These are phyloP conservation scores for Cronartium ribicola DNA, from an alignment of 1,284 basidiomycete genomes.

Conservation along the genomic window DNA sequence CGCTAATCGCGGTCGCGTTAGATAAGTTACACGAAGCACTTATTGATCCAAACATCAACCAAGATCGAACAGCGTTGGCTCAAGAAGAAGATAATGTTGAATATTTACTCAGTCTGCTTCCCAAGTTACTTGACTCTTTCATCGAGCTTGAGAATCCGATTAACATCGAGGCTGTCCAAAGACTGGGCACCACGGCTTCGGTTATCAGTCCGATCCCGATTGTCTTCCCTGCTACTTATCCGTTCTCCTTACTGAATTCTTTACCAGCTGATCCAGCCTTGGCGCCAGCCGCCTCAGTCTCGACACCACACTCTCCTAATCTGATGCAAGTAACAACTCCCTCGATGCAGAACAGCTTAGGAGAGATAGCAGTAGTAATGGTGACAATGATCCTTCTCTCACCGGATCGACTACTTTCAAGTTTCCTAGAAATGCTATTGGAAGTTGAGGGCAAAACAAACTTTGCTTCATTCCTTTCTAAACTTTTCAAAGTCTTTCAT, in stretches of 20 bases:
- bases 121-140: slow-evolving; percentile 80
- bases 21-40: slow-evolving; percentile 81
- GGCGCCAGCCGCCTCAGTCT: slow-evolving; percentile 45
- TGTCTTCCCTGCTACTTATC: slow-evolving; percentile 88
- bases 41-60: slow-evolving; percentile 63
- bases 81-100: slow-evolving; percentile 94
- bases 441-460: slow-evolving; percentile 82
- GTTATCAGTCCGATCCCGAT: slow-evolving; percentile 66
- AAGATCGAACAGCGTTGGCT: slow-evolving; percentile 61
- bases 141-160: slow-evolving; percentile 69
- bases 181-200: slow-evolving; percentile 62
- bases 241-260: slow-evolving; percentile 75
- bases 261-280: slow-evolving; percentile 54
- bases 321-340: slow-evolving; percentile 39
- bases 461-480: slow-evolving; percentile 65
- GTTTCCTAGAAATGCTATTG: slow-evolving; percentile 71
- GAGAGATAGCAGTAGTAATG: slow-evolving; percentile 80
- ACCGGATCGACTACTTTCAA: slow-evolving; percentile 69
- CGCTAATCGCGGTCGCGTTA: slow-evolving; percentile 69
- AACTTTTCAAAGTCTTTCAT: slow-evolving; percentile 73
- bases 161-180: slow-evolving; percentile 67
- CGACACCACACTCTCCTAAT: slow-evolving; percentile 48
- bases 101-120: slow-evolving; percentile 75
- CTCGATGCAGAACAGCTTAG: slow-evolving; percentile 68
- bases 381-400: slow-evolving; percentile 75